These are phyloP conservation scores for Pulveroboletus ravenelii DNA, from an alignment of 768 basidiomycete species.

Conservation along the genomic window DNA sequence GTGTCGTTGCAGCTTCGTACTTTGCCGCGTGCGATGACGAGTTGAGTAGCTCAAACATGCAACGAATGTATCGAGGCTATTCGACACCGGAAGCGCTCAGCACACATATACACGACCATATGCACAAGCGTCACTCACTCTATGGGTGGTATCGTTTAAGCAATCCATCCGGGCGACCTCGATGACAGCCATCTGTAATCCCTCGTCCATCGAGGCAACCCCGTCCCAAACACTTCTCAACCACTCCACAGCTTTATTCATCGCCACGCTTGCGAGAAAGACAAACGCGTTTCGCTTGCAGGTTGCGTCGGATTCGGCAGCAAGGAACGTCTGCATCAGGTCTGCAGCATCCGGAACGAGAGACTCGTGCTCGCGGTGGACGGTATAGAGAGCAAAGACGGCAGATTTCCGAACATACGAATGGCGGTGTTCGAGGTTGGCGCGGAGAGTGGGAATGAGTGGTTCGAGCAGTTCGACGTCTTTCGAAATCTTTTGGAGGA, in stretches of 20 bases:
- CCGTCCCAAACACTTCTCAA: constrained; percentile 82
- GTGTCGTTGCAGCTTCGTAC: constrained; percentile 93
- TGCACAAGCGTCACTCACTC: constrained; percentile 45
- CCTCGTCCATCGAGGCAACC: constrained; percentile 78
- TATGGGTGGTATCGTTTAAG: constrained; percentile 75
- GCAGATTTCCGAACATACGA: constrained; percentile 98
- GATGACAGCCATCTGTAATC: constrained; percentile 92
- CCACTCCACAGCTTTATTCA: constrained; percentile 90
- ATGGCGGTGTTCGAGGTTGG: constrained; percentile 95
- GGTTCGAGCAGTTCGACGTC: constrained; percentile 95
- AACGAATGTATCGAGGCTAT: constrained; percentile 89
- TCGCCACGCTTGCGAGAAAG: constrained; percentile 76
- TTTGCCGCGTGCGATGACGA: constrained; percentile 90
- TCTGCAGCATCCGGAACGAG: constrained; percentile 97
- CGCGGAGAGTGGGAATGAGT: constrained; percentile 86
- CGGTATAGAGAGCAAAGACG: constrained; percentile 91
- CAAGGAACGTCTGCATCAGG: constrained; percentile 92
- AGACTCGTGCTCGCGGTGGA: constrained; percentile 90
- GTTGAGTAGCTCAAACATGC: constrained; percentile 88
- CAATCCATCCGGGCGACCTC: constrained; percentile 91
- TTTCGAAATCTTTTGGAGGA: constrained; percentile 91
- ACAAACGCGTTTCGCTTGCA: constrained; percentile 98
- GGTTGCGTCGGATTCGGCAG: constrained; percentile 91
- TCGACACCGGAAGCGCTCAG: constrained; percentile 2
- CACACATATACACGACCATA: background rate